Conservation (phyloP, 2,329 filamentous ascomycete genomes). For the Canariomyces notabilis region DNA sequence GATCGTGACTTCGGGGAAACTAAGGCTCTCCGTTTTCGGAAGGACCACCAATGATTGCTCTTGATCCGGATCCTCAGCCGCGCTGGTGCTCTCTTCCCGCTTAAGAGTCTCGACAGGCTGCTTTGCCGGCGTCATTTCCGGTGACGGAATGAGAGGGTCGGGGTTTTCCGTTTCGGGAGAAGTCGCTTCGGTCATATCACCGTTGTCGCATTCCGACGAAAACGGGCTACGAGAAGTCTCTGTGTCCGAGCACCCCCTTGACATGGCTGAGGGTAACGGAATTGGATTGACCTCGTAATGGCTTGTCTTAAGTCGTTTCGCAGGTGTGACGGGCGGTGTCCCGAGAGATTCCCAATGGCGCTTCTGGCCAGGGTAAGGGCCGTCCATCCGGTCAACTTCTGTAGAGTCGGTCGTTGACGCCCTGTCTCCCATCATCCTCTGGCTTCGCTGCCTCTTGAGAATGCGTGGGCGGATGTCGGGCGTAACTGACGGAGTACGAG, state of each 20-base stretch:
- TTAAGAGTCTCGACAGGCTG: constrained; percentile 27
- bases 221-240: constrained; percentile 28
- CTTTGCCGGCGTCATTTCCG: constrained; percentile 31
- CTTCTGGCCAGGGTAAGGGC: constrained; percentile 28
- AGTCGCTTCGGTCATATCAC: constrained; percentile 41
- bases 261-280: constrained; percentile 28
- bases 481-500: constrained; percentile 53
- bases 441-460: constrained; percentile 33
- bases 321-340: constrained; percentile 52
- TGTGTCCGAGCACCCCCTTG: constrained; percentile 36
- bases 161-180: constrained; percentile 47
- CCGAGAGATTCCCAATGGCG: constrained; percentile 43
- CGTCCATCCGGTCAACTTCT: constrained; percentile 21
- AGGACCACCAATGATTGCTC: constrained; percentile 3
- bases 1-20: no score
- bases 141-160: constrained; percentile 34
- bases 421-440: constrained; percentile 31
- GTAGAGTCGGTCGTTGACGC: constrained; percentile 34
- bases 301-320: constrained; percentile 43
- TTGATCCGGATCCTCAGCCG: constrained; percentile 11
- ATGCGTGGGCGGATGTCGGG: constrained; percentile 52
- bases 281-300: constrained; percentile 30
- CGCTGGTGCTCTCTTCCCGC: constrained; percentile 28
- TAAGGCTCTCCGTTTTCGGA: constrained; percentile 8
- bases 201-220: constrained; percentile 31